These are phyloP conservation scores for Torrubiella hemipterigena DNA, from an alignment of 2,329 filamentous ascomycete species.

Conservation along the genomic window DNA sequence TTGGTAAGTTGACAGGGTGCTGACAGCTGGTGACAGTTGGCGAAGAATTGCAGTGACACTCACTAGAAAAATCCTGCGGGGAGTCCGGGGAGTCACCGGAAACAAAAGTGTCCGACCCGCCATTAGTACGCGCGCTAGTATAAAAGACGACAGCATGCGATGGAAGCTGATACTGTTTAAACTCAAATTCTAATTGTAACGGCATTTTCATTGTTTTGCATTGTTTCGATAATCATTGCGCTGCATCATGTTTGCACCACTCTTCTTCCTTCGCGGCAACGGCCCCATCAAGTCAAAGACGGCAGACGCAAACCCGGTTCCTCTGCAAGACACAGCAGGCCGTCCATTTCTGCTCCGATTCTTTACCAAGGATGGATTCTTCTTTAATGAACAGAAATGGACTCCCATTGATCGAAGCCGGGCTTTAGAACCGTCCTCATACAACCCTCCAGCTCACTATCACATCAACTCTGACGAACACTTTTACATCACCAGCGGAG, in stretches of 20 bases:
- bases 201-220: no score
- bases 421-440: background rate
- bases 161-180: no score
- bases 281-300: background rate
- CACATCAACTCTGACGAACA: conserved; percentile 11
- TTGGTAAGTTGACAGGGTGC: no score
- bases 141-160: no score
- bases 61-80: no score
- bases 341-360: background rate
- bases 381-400: background rate
- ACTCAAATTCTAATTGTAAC: no score
- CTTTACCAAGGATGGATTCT: background rate
- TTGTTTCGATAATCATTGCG: no score
- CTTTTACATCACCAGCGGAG: conserved; percentile 9
- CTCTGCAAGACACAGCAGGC: background rate
- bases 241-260: background rate
- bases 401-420: background rate
- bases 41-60: no score
- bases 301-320: background rate
- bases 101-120: no score
- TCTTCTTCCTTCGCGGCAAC: background rate
- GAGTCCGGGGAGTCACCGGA: no score
- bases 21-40: no score
- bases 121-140: no score
- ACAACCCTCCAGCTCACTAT: conserved; percentile 11